Evolutionary conservation across 495 filamentous ascomycete genomes (phyloP), one percentile per base, ranked within the genome.

Genomic region (Aspergillus cavernicola): DNA sequence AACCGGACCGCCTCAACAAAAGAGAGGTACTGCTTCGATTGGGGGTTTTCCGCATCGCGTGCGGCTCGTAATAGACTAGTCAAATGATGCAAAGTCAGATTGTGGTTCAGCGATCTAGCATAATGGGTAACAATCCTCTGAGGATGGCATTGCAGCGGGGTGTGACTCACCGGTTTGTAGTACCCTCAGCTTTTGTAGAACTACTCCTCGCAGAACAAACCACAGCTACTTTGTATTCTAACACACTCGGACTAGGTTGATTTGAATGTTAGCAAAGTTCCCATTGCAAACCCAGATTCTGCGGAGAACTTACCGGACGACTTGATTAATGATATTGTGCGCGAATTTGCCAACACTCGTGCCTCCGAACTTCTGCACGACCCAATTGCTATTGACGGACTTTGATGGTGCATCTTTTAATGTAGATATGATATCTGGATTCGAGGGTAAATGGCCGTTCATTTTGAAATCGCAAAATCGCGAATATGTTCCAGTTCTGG

Each of bases 131-230:
- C 39, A 26, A 18, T 16, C 15, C 42, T 29, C 4, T 26, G 26
- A 5, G 15, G 11, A 12, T n/a, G 13, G 24, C 24, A 26, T 22
- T 10, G 20, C 23, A 11, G 29, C 39, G 35, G 47, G 22, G 16
- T 48, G 65, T 71, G 77, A 76, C 87, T 82, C 75, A 95, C 89
- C 90, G 83, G 74, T 93, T 97, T 37, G 93, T 97, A 39, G 93
- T 97, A 45, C 92, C 92, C 52, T 92, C 89, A 24, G 80, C 81
- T 68, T 97, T 97, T 60, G 89, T 92, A 52, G 85, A 87, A 49
- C 87, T 92, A 66, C 90, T 96, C 65, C 91, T 73, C 18, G 93
- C 93, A 36, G 93, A 98, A 63, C 93, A 97, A 22, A 97, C 90
- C 35, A 97, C 85, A 31, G 87, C 92, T 52, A 96, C 82, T 63